Percentiles rank a stretch among this genome's conserved stretches.
phyloP scores from a whole-genome alignment of 192 early-diverging fungal genomes.

The Rhizophagus sp. region DNA sequence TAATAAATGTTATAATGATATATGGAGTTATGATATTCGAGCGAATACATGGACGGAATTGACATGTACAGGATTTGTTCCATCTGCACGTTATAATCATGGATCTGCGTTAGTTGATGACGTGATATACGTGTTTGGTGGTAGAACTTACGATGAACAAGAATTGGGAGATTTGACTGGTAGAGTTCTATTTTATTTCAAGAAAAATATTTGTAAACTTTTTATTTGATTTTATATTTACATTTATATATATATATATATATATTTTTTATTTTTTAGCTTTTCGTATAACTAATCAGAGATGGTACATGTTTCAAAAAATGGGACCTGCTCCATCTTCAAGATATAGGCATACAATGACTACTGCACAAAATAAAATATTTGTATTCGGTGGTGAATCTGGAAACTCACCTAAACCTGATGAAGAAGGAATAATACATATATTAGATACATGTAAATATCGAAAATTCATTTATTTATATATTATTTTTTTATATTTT shows the following conservation, averaged over 20 bases:
- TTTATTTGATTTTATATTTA: no score
- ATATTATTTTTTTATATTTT: no score
- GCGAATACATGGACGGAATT: constrained; percentile 46
- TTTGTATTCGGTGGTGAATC: constrained; percentile 58
- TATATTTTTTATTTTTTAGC: not conserved
- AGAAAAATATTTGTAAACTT: no score
- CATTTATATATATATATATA: not conserved
- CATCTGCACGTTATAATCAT: constrained; percentile 44
- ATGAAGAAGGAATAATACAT: constrained; percentile 43
- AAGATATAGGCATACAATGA: constrained; percentile 46
- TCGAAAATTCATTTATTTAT: not conserved
- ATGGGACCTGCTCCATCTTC: constrained; percentile 48
- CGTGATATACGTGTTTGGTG: constrained; percentile 58
- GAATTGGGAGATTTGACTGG: constrained; percentile 49
- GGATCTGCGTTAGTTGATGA: constrained; percentile 43
- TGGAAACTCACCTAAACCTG: constrained; percentile 40
- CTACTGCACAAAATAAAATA: constrained; percentile 45
- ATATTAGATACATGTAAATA: constrained; percentile 54
- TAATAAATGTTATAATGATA: constrained; percentile 54
- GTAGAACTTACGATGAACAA: constrained; percentile 44
- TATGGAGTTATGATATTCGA: constrained; percentile 53
- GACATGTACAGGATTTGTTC: constrained; percentile 46
- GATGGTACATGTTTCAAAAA: constrained; percentile 53
- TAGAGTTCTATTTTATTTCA: not conserved
- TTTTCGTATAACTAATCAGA: constrained; percentile 36